Evolutionary conservation across 1,284 basidiomycete species (phyloP).

Genomic region (Microbotryum lychnidis-dioicae): DNA sequence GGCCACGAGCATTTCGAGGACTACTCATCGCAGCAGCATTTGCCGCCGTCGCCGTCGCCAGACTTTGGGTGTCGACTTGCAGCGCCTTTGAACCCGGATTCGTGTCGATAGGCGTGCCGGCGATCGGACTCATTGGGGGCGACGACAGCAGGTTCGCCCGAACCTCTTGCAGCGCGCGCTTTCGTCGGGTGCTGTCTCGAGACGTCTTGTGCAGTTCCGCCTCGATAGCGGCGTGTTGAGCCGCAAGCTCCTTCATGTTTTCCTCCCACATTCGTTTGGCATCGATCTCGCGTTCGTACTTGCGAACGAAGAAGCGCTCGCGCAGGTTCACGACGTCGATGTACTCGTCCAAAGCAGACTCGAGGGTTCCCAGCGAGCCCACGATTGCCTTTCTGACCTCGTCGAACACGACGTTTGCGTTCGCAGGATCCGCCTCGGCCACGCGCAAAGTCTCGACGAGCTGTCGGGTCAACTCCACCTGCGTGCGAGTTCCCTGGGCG

Average conservation of each 20-base stretch:
- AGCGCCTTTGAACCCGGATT: too few species aligned
- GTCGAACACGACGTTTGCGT: slow-evolving; percentile 2
- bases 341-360: slow-evolving; percentile 59
- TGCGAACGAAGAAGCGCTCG: slow-evolving; percentile 58
- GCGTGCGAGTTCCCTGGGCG: slow-evolving; percentile 64
- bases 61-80: neutral
- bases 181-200: slow-evolving; percentile 43
- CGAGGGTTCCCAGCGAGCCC: slow-evolving; percentile 55
- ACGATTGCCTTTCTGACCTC: slow-evolving; percentile 55
- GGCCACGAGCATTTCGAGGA: slow-evolving; percentile 7
- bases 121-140: slow-evolving; percentile 10
- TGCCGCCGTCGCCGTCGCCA: neutral
- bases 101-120: neutral
- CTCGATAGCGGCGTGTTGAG: slow-evolving; percentile 80
- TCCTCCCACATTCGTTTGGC: slow-evolving; percentile 74
- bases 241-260: slow-evolving; percentile 74
- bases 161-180: slow-evolving; percentile 41
- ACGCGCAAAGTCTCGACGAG: slow-evolving; percentile 52
- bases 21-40: slow-evolving; percentile 1
- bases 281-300: slow-evolving; percentile 66
- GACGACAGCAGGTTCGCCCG: slow-evolving; percentile 20
- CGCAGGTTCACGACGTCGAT: slow-evolving; percentile 64
- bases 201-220: slow-evolving; percentile 51
- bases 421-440: slow-evolving; percentile 16
- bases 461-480: slow-evolving; percentile 67